These are phyloP conservation scores for Papiliotrema laurentii DNA, from an alignment of 1,284 basidiomycete genomes.

Conservation along the genomic window DNA sequence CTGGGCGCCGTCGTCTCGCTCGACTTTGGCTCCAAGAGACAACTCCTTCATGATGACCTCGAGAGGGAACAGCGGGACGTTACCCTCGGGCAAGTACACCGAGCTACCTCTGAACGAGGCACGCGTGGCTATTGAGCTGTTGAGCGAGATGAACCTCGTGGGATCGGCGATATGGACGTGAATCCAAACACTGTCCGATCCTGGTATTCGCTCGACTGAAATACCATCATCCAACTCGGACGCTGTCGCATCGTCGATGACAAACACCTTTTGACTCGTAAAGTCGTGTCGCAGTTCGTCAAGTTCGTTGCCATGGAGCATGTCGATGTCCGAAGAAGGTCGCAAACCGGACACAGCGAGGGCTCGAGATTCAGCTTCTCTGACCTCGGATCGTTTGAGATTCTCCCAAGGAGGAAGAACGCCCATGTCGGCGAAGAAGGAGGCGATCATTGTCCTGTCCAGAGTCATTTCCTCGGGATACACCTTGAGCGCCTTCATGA, in stretches of 20 bases:
- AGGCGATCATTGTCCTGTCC: constrained; percentile 49
- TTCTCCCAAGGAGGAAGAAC: constrained; percentile 67
- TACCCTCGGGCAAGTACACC: constrained; percentile 62
- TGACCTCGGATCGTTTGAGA: constrained; percentile 34
- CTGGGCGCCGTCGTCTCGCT: constrained; percentile 24
- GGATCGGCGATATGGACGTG: constrained; percentile 95
- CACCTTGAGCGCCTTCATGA: constrained; percentile 60
- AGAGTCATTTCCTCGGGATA: constrained; percentile 47
- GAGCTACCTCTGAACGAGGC: constrained; percentile 57
- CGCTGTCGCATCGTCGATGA: constrained; percentile 79
- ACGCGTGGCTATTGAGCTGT: constrained; percentile 57
- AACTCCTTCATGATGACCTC: constrained; percentile 51
- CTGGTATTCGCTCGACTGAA: constrained; percentile 65
- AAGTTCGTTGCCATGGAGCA: constrained; percentile 33
- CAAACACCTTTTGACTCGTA: constrained; percentile 72
- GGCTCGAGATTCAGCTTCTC: constrained; percentile 19
- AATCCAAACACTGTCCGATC: constrained; percentile 67
- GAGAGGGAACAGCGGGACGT: constrained; percentile 65
- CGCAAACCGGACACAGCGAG: constrained; percentile 24
- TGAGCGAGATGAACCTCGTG: constrained; percentile 69
- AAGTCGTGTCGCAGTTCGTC: constrained; percentile 68
- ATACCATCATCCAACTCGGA: constrained; percentile 93
- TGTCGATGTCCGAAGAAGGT: constrained; percentile 30
- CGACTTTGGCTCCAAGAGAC: constrained; percentile 55
- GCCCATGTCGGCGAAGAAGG: constrained; percentile 63